Evolutionary conservation across 306 rosid species (phyloP).

Genomic region (Fagus crenata): DNA sequence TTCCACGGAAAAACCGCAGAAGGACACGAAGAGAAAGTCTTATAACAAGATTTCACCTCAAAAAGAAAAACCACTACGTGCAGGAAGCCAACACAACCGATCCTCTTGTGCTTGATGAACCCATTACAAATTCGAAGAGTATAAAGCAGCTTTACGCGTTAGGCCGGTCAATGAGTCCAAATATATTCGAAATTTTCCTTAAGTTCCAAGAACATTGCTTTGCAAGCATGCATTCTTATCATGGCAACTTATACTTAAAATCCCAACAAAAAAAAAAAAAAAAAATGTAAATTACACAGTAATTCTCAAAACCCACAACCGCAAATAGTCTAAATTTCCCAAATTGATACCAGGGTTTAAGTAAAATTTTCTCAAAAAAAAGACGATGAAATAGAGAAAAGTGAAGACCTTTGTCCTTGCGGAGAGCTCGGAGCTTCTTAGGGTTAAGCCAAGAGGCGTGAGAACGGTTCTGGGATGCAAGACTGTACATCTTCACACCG

Average conservation of each 20-base stretch:
- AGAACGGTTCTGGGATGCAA: conserved; percentile 82
- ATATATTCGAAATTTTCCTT: not conserved
- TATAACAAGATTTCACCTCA: too few relatives aligned
- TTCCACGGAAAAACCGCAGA: too few relatives aligned
- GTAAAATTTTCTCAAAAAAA: too few relatives aligned
- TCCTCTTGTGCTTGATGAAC: too few relatives aligned
- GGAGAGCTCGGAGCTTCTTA: conserved; percentile 65
- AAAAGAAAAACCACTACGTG: too few relatives aligned
- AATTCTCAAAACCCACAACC: not conserved
- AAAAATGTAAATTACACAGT: not conserved
- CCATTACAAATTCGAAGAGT: too few relatives aligned
- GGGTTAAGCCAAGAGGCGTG: conserved; percentile 66
- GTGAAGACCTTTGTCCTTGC: conserved; percentile 18
- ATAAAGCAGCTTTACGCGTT: too few relatives aligned
- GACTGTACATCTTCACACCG: conserved; percentile 70
- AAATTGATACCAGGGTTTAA: not conserved
- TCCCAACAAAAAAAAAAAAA: not conserved
- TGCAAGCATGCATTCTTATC: not conserved
- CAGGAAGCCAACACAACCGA: too few relatives aligned
- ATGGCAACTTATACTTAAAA: not conserved
- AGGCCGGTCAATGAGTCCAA: not conserved
- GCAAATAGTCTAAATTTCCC: not conserved
- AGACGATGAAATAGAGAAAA: not conserved
- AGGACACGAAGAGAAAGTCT: too few relatives aligned
- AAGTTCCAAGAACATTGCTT: not conserved